Conservation (phyloP, 2,329 filamentous ascomycete species). For the Aspergillus ustus region DNA sequence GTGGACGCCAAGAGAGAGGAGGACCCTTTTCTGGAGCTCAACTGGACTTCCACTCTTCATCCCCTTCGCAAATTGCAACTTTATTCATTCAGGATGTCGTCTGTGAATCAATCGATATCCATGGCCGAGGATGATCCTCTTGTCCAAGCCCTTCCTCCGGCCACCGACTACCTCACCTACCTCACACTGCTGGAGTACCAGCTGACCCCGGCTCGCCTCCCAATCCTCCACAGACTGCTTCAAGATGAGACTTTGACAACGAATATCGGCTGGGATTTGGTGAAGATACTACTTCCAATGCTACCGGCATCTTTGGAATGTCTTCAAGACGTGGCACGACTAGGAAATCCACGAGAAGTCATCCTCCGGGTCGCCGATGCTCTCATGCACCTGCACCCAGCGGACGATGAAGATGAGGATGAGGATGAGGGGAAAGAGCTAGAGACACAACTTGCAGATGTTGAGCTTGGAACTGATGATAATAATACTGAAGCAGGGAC, state of each 20-base stretch:
- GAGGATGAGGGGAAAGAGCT: conserved; percentile 31
- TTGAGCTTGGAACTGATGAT: conserved; percentile 27
- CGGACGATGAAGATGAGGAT: conserved; percentile 38
- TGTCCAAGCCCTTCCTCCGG: conserved; percentile 62
- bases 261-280: conserved; percentile 70
- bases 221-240: conserved; percentile 61
- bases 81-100: conserved; percentile 6
- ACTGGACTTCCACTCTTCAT: not conserved
- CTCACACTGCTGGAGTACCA: conserved; percentile 69
- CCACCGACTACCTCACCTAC: conserved; percentile 69
- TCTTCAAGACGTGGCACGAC: conserved; percentile 63
- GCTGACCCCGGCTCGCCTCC: conserved; percentile 61
- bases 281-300: conserved; percentile 64
- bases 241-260: conserved; percentile 65
- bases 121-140: conserved; percentile 53
- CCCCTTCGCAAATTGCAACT: not conserved
- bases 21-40: not conserved
- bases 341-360: conserved; percentile 68
- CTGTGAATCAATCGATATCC: conserved; percentile 10
- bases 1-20: not conserved
- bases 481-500: conserved; percentile 16
- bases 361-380: conserved; percentile 67
- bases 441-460: not conserved
- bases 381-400: conserved; percentile 60
- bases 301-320: conserved; percentile 63